phyloP scores from a whole-genome alignment of 1,284 basidiomycete genomes.

The Sutorius eximius region DNA sequence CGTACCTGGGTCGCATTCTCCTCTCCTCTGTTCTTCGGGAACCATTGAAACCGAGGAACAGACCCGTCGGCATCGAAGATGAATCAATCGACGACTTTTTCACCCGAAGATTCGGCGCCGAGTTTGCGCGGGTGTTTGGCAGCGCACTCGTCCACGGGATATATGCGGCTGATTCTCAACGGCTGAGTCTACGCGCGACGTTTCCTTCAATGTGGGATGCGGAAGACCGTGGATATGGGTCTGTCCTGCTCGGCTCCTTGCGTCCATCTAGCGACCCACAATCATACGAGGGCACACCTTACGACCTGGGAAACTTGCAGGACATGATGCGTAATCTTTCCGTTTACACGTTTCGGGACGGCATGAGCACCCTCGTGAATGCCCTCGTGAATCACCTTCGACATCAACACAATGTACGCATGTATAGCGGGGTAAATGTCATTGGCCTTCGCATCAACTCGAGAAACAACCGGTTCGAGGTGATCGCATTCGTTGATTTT shows the following conservation, averaged over 20 bases:
- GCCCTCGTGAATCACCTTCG: slow-evolving; percentile 54
- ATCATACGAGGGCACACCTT: slow-evolving; percentile 34
- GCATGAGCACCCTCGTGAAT: slow-evolving; percentile 68
- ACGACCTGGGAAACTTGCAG: slow-evolving; percentile 55
- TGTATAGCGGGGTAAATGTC: slow-evolving; percentile 49
- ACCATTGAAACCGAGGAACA: slow-evolving; percentile 48
- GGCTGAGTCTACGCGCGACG: slow-evolving; percentile 74
- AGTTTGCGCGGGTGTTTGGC: slow-evolving; percentile 73
- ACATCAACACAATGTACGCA: slow-evolving; percentile 53
- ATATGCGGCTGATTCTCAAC: slow-evolving; percentile 82
- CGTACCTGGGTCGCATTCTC: slow-evolving; percentile 52
- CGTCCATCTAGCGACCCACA: slow-evolving; percentile 23
- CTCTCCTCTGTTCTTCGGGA: slow-evolving; percentile 61
- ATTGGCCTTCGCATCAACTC: slow-evolving; percentile 38
- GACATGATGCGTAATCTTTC: slow-evolving; percentile 60
- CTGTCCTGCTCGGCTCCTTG: slow-evolving; percentile 67
- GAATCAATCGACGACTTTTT: slow-evolving; percentile 86
- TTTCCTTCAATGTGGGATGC: slow-evolving; percentile 75
- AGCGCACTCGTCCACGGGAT: slow-evolving; percentile 91
- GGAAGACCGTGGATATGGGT: slow-evolving; percentile 66
- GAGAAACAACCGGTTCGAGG: slow-evolving; percentile 44
- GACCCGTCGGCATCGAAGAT: slow-evolving; percentile 49
- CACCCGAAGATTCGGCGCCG: slow-evolving; percentile 69
- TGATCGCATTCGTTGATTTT: slow-evolving; percentile 28
- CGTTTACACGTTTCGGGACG: slow-evolving; percentile 80